phyloP scores from a whole-genome alignment of 2,329 filamentous ascomycete genomes.

The Fusarium denticulatum region DNA sequence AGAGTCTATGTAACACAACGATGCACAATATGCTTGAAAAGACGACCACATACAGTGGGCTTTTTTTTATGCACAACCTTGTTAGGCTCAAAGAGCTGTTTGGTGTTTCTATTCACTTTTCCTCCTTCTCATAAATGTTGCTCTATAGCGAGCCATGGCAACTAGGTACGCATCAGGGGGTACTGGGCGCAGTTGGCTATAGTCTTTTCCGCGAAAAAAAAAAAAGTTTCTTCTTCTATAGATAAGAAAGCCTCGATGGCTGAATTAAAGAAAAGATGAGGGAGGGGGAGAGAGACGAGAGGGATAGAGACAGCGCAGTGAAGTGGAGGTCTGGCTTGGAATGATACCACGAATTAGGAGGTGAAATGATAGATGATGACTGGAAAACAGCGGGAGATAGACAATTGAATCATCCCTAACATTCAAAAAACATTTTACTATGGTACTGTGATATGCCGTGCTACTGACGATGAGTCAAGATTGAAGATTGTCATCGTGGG shows the following conservation, averaged over 20 bases:
- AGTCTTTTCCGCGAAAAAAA: not conserved
- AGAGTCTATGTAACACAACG: conserved; percentile 33
- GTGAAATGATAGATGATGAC: conserved; percentile 25
- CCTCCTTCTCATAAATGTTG: conserved; percentile 17
- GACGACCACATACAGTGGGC: not conserved
- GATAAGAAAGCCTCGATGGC: conserved; percentile 36
- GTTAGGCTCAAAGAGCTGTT: conserved; percentile 1
- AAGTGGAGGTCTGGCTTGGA: conserved; percentile 30
- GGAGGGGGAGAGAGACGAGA: not conserved
- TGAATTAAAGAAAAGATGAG: conserved; percentile 6
- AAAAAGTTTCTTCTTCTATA: conserved; percentile 16
- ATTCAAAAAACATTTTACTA: not conserved
- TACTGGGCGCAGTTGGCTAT: conserved; percentile 7
- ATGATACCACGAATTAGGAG: conserved; percentile 45
- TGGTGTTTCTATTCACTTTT: conserved; percentile 14
- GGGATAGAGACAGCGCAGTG: not conserved
- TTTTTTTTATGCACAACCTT: not conserved
- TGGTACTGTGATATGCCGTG: not conserved
- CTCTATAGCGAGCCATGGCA: conserved; percentile 7
- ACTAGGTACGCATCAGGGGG: conserved; percentile 1
- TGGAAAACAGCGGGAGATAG: conserved; percentile 12
- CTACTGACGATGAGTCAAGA: not conserved
- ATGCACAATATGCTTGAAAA: not conserved
- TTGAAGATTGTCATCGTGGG: not conserved
- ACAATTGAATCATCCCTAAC: conserved; percentile 16